Evolutionary conservation across 257 asterid species (phyloP).

Genomic region (Solanum ossicruentum): DNA sequence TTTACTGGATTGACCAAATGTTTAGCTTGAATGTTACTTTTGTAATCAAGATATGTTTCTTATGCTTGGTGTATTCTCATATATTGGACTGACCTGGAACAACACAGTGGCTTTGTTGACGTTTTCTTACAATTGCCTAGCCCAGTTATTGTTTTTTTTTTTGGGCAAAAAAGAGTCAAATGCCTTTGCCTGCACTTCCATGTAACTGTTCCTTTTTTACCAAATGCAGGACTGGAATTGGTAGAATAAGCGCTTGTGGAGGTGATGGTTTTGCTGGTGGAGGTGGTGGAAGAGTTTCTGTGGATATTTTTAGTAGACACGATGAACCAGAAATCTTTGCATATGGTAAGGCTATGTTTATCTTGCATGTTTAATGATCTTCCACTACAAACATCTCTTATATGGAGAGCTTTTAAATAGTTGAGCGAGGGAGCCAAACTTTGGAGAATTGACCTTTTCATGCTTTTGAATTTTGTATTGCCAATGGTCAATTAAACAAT

Average conservation of each 20-base stretch:
- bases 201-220: slow-evolving; percentile 8
- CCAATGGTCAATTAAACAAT: not conserved
- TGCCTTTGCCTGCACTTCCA: not conserved
- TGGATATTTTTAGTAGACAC: slow-evolving; percentile 90
- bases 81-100: not conserved
- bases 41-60: not conserved
- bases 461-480: not conserved
- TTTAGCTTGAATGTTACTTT: not conserved
- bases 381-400: not conserved
- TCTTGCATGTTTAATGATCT: not conserved
- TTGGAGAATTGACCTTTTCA: not conserved
- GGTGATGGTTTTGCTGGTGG: slow-evolving; percentile 97
- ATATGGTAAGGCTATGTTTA: slow-evolving; percentile 41
- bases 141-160: not conserved
- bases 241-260: slow-evolving; percentile 83
- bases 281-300: slow-evolving; percentile 93
- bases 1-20: not conserved
- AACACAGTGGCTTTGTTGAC: not conserved
- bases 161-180: not conserved
- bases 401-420: not conserved
- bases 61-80: not conserved
- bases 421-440: not conserved
- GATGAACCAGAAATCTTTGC: slow-evolving; percentile 71
- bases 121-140: not conserved
- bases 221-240: slow-evolving; percentile 82